Percentiles rank a stretch among this genome's conserved stretches.
These are phyloP conservation scores for Cunninghamia lanceolata DNA, from an alignment of 75 land plant species.

Conservation along the genomic window DNA sequence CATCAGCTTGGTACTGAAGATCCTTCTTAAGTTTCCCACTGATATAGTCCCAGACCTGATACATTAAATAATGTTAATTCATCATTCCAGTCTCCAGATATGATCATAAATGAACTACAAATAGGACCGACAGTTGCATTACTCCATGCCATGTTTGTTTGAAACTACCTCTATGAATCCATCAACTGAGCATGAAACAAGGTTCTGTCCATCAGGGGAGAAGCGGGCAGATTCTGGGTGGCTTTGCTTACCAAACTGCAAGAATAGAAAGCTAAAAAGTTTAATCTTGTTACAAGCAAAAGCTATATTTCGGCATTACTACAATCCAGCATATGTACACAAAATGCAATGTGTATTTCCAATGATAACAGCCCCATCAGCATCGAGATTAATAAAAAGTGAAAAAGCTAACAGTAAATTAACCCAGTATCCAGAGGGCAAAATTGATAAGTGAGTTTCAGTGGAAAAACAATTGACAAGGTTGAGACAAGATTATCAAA, in stretches of 20 bases:
- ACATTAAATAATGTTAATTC: background rate
- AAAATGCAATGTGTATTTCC: background rate
- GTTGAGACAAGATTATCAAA: background rate
- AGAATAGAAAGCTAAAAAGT: background rate
- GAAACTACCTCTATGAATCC: constrained; percentile 91
- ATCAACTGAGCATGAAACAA: constrained; percentile 94
- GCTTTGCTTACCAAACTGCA: constrained; percentile 94
- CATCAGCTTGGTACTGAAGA: constrained; percentile 98
- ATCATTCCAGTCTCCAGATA: background rate
- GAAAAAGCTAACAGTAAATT: background rate
- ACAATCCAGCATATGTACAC: background rate
- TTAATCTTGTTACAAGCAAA: background rate
- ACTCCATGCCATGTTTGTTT: background rate
- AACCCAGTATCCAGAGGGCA: background rate
- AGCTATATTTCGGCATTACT: background rate
- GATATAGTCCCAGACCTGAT: constrained; percentile 94
- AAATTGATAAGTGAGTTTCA: background rate
- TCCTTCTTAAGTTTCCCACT: constrained; percentile 99
- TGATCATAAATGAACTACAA: background rate
- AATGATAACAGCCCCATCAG: background rate
- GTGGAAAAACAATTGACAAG: background rate
- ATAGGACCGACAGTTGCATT: background rate
- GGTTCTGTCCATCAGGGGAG: constrained; percentile 98
- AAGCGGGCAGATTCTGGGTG: constrained; percentile 95
- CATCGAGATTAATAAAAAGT: background rate